Conservation (phyloP, 176 grass and related monocot genomes). For the Tillandsia fasciculata region DNA sequence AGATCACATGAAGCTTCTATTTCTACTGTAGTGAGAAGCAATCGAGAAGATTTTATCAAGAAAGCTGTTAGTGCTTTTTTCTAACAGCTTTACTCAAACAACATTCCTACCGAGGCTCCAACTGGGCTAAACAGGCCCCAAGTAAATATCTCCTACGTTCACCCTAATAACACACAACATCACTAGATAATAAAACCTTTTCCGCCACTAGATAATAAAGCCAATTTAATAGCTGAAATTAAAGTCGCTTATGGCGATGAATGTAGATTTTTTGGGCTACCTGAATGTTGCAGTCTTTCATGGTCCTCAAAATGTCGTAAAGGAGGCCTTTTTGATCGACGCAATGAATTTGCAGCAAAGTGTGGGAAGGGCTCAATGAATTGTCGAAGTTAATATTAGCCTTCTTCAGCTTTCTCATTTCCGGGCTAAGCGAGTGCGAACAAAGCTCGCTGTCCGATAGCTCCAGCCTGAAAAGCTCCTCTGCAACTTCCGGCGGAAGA, state of each 20-base stretch:
- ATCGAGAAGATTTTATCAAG: too few species aligned
- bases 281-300: slow-evolving; percentile 83
- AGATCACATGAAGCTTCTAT: too few species aligned
- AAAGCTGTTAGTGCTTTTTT: too few species aligned
- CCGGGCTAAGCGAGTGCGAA: slow-evolving; percentile 34
- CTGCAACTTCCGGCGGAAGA: slow-evolving; percentile 43
- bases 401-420: slow-evolving; percentile 66
- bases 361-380: slow-evolving; percentile 48
- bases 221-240: neutral
- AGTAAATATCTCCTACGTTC: too few species aligned
- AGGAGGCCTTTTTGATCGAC: slow-evolving; percentile 85
- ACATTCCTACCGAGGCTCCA: too few species aligned
- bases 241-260: neutral
- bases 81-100: too few species aligned
- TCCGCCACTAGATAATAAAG: too few species aligned
- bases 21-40: too few species aligned
- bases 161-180: too few species aligned
- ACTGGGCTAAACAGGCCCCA: too few species aligned
- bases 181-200: too few species aligned
- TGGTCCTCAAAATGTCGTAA: slow-evolving; percentile 88
- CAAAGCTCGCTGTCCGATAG: slow-evolving; percentile 54
- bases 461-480: slow-evolving; percentile 67
- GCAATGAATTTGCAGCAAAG: slow-evolving; percentile 77
- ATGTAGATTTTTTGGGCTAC: slow-evolving; percentile 18
- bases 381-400: slow-evolving; percentile 75